Percentiles rank a stretch among this genome's conserved stretches.
These are phyloP conservation scores for Uncinocarpus reesii DNA, from an alignment of 2,329 filamentous ascomycete genomes.

Conservation along the genomic window DNA sequence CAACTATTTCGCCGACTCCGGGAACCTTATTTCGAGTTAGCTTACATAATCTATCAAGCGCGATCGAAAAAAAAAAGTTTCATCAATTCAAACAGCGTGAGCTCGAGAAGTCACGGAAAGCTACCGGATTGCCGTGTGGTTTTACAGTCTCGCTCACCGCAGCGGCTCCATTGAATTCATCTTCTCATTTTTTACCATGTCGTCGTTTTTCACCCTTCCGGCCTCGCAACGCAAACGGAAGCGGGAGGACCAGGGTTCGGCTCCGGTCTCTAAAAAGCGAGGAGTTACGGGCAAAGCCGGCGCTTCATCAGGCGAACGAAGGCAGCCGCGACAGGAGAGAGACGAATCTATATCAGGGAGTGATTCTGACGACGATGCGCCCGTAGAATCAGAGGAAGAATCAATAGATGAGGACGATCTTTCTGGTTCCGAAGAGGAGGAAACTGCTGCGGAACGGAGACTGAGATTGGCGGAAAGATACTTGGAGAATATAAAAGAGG, in stretches of 20 bases:
- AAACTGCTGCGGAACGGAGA: constrained; percentile 82
- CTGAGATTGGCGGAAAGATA: constrained; percentile 84
- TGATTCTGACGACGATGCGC: constrained; percentile 59
- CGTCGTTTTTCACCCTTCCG: constrained; percentile 89
- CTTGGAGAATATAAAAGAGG: constrained; percentile 75
- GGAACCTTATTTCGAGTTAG: not conserved
- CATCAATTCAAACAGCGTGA: not conserved
- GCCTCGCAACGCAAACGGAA: constrained; percentile 87
- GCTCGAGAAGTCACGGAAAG: too few relatives aligned
- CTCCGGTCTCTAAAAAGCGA: constrained; percentile 38
- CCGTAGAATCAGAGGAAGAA: constrained; percentile 33
- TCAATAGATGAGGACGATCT: constrained; percentile 39
- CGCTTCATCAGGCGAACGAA: constrained; percentile 31
- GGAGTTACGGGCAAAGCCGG: constrained; percentile 30
- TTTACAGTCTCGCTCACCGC: not conserved
- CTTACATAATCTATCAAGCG: not conserved
- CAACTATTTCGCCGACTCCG: not conserved
- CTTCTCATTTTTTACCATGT: constrained; percentile 49
- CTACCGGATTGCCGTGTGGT: not conserved
- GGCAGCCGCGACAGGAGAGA: constrained; percentile 32
- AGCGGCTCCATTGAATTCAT: not conserved
- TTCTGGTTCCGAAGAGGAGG: constrained; percentile 58
- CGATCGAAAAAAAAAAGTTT: constrained; percentile 12
- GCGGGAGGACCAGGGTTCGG: constrained; percentile 44
- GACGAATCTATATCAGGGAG: constrained; percentile 82